Base-by-base conservation (phyloP, 306 rosid genomes). In the Inga leiocalycina region DNA sequence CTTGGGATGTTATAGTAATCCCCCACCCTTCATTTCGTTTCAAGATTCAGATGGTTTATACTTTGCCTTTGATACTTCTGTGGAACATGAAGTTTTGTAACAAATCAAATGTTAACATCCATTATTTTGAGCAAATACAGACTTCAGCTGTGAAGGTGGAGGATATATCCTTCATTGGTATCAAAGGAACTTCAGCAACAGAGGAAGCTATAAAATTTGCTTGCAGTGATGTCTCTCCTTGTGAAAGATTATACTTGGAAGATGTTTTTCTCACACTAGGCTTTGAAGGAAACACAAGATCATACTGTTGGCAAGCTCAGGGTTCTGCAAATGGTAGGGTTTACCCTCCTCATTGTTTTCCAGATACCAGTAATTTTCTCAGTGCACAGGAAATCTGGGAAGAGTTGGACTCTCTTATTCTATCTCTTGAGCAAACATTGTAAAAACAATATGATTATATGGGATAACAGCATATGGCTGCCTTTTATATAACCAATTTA, bases 141-240 rank as follows among this genome's bases (percentile, higher is more conserved):
- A 90, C 85, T 59, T 84, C 83, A 24, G 94, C 97, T 14, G 88
- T 89, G 16, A 86, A 89, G 79, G 90, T 92, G 78, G 79, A 76
- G 83, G 72, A 89, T 72, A 67, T 90, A 86, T 88, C 94, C 41
- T 92, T 86, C 88, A 75, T 74, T 32, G 64, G 85, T 81, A 84
- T 92, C 4, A 84, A 19, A 74, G 97, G 94, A 79, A 91, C 93
- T 75, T 89, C 94, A 70, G 90, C 89, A 8, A 88, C 90, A 78
- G 88, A 89, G 72, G 82, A 84, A 85, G 91, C 90, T 67, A 91
- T 92, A 68, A 80, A 62, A 74, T 89, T 92, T 85, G 80, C 88
- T 68, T 92, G 97, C 87, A 91, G 94, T 43, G 89, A 91, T 76
- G 34, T 43, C 51, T 85, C 10, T 24, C 94, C 92, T 1, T 91